These are phyloP conservation scores for Phytophthora constricta DNA, from an alignment of 352 stramenopile species.

Conservation along the genomic window DNA sequence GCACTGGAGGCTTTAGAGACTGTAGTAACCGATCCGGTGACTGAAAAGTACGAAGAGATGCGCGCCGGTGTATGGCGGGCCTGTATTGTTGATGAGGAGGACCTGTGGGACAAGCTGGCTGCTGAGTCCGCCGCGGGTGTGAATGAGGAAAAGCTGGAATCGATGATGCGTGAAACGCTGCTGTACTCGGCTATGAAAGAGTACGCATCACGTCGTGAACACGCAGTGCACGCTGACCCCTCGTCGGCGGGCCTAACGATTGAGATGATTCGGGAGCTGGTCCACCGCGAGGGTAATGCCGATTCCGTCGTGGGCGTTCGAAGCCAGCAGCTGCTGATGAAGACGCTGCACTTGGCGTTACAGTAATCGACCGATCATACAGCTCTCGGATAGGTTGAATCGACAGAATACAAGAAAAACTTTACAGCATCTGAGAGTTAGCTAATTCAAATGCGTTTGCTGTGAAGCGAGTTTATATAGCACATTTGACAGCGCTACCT, in stretches of 20 bases:
- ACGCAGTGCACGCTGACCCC: constrained; percentile 9
- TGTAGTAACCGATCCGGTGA: constrained; percentile 38
- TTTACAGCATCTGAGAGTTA: constrained; percentile 1
- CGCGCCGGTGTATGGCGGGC: constrained; percentile 60
- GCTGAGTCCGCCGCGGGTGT: constrained; percentile 56
- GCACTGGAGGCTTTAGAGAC: constrained; percentile 73
- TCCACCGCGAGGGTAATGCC: constrained; percentile 54
- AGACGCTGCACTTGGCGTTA: constrained; percentile 74
- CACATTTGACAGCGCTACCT: constrained; percentile 28
- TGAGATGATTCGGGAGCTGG: constrained; percentile 70
- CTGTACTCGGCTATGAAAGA: constrained; percentile 69
- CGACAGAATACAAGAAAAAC: constrained; percentile 21
- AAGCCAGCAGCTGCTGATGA: constrained; percentile 71
- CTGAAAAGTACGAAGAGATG: constrained; percentile 54
- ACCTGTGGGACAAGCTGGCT: constrained; percentile 65
- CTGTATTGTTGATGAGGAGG: constrained; percentile 57
- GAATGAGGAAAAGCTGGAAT: constrained; percentile 71
- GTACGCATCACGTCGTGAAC: constrained; percentile 43
- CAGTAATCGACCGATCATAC: constrained; percentile 26
- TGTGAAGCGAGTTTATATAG: constrained; percentile 43
- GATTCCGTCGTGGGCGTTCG: constrained; percentile 58
- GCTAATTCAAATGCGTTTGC: too few species aligned
- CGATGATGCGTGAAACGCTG: constrained; percentile 73
- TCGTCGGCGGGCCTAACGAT: constrained; percentile 49
- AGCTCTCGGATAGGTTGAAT: constrained; percentile 7